These are phyloP conservation scores for Capsicum chinense DNA, from an alignment of 257 asterid genomes.

Conservation along the genomic window DNA sequence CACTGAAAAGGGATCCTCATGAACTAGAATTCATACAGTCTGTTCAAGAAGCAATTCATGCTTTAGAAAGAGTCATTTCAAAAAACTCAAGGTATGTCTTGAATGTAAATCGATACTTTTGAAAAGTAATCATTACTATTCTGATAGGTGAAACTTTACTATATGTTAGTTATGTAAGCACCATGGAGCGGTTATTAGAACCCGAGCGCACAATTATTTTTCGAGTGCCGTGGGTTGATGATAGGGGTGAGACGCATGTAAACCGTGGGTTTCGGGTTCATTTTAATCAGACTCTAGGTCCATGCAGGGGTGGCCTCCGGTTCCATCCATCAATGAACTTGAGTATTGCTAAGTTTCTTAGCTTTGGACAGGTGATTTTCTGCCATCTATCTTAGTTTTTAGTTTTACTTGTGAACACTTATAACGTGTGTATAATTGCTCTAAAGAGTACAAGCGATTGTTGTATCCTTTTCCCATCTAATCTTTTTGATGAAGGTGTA, in stretches of 20 bases:
- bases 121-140: constrained; percentile 22
- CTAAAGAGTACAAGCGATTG: background rate
- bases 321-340: constrained; percentile 92
- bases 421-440: background rate
- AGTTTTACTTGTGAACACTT: background rate
- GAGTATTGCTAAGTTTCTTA: constrained; percentile 93
- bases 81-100: constrained; percentile 74
- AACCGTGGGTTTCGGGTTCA: constrained; percentile 96
- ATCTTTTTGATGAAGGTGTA: constrained; percentile 25
- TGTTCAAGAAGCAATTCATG: constrained; percentile 94
- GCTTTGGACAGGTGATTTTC: constrained; percentile 83
- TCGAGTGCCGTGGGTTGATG: constrained; percentile 98
- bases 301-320: constrained; percentile 98
- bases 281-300: constrained; percentile 95
- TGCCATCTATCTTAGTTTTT: background rate
- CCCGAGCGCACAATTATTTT: constrained; percentile 89
- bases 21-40: constrained; percentile 93
- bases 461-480: constrained; percentile 16
- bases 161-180: constrained; percentile 77
- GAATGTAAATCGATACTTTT: background rate
- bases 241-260: constrained; percentile 92
- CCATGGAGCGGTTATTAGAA: constrained; percentile 94
- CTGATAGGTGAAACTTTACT: constrained; percentile 36
- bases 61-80: constrained; percentile 95
- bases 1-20: constrained; percentile 92